These are phyloP conservation scores for Geopyxis carbonaria DNA, from an alignment of 495 filamentous ascomycete species.

Conservation along the genomic window DNA sequence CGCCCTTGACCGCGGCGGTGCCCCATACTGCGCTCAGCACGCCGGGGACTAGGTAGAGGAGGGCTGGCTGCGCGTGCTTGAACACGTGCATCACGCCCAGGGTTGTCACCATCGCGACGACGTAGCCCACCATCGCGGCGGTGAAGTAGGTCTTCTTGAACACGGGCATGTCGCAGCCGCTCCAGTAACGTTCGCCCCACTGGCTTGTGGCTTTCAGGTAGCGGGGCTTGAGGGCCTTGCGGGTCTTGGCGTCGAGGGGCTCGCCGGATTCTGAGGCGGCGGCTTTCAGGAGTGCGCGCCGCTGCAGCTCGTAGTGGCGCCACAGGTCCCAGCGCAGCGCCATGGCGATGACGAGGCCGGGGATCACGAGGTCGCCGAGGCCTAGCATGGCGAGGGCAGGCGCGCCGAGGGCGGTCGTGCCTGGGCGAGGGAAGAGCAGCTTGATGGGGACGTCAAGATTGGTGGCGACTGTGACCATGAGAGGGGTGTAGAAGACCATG, in stretches of 20 bases:
- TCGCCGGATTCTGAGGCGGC: background rate
- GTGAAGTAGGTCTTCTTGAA: slow-evolving; percentile 86
- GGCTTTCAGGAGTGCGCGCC: slow-evolving; percentile 10
- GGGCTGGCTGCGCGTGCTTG: slow-evolving; percentile 71
- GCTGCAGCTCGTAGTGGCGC: slow-evolving; percentile 15
- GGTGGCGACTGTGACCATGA: slow-evolving; percentile 92
- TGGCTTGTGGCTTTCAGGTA: slow-evolving; percentile 42
- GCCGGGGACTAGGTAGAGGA: slow-evolving; percentile 83
- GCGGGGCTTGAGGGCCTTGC: slow-evolving; percentile 20
- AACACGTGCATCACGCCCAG: slow-evolving; percentile 59
- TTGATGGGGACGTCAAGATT: slow-evolving; percentile 87
- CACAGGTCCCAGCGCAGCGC: slow-evolving; percentile 80
- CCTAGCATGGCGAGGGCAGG: slow-evolving; percentile 63
- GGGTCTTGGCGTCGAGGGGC: slow-evolving; percentile 14
- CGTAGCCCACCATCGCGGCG: slow-evolving; percentile 60
- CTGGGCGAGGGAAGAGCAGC: slow-evolving; percentile 62
- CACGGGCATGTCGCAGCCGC: slow-evolving; percentile 27
- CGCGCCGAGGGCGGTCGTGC: slow-evolving; percentile 8
- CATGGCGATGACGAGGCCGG: slow-evolving; percentile 76
- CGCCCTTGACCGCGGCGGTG: slow-evolving; percentile 55
- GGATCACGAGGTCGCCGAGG: slow-evolving; percentile 85
- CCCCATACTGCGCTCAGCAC: slow-evolving; percentile 61
- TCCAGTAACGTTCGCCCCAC: slow-evolving; percentile 85
- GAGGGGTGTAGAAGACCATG: slow-evolving; percentile 92
- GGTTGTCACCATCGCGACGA: slow-evolving; percentile 61